Percentiles rank a stretch among this genome's conserved stretches.
These are phyloP conservation scores for Clonostachys rosea DNA, from an alignment of 2,329 filamentous ascomycete species.

Conservation along the genomic window DNA sequence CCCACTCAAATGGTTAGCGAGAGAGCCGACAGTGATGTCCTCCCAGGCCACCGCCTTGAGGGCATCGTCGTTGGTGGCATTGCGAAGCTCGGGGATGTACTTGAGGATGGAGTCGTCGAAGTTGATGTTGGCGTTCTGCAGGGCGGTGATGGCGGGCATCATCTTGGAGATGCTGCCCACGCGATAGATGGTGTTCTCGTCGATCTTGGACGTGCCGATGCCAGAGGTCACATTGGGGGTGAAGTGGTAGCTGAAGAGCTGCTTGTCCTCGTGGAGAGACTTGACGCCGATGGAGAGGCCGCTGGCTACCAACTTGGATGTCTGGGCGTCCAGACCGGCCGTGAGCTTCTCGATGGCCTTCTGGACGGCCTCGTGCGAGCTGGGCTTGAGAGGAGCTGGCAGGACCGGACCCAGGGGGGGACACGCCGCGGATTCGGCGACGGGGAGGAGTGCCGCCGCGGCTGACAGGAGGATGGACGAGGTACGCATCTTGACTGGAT, in stretches of 20 bases:
- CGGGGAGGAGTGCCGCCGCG: background rate
- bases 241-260: conserved; percentile 28
- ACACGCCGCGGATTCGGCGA: conserved; percentile 14
- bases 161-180: conserved; percentile 28
- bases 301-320: conserved; percentile 17
- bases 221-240: conserved; percentile 19
- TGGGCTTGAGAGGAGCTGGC: conserved; percentile 19
- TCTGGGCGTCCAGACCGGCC: conserved; percentile 10
- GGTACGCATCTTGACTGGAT: conserved; percentile 1
- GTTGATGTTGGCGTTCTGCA: conserved; percentile 19
- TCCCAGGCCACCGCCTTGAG: conserved; percentile 35
- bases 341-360: conserved; percentile 11
- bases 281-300: conserved; percentile 28
- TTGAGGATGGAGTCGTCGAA: conserved; percentile 37
- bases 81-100: conserved; percentile 32
- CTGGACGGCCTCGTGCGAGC: conserved; percentile 14
- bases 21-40: conserved; percentile 36
- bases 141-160: conserved; percentile 20
- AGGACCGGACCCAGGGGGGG: conserved; percentile 29
- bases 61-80: conserved; percentile 13
- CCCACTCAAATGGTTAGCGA: conserved; percentile 40
- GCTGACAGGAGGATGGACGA: background rate
- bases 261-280: conserved; percentile 26
- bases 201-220: conserved; percentile 13
- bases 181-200: conserved; percentile 23